phyloP scores from a whole-genome alignment of 176 grass and related monocot genomes.

The Carex parvula region DNA sequence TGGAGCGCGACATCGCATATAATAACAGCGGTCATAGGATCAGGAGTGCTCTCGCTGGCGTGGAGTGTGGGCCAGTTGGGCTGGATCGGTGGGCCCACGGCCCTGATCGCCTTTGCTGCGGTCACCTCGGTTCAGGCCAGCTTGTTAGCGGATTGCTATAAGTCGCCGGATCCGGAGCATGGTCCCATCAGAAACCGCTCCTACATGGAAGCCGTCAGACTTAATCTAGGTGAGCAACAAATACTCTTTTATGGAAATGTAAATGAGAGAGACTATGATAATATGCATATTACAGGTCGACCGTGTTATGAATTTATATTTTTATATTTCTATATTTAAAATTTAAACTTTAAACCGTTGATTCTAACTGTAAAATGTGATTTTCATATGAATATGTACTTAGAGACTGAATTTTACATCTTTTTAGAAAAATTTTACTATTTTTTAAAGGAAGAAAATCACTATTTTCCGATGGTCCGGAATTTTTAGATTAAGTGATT shows the following conservation, averaged over 20 bases:
- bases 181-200: conserved; percentile 52
- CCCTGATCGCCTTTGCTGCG: conserved; percentile 51
- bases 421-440: too few relatives aligned
- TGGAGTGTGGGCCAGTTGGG: conserved; percentile 88
- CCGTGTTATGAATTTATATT: too few relatives aligned
- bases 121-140: conserved; percentile 51
- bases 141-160: conserved; percentile 67
- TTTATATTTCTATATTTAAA: too few relatives aligned
- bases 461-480: too few relatives aligned
- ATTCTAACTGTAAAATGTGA: too few relatives aligned
- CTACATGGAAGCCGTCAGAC: conserved; percentile 60
- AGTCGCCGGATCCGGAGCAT: conserved; percentile 46
- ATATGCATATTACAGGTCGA: too few relatives aligned
- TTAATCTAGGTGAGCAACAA: conserved; percentile 48
- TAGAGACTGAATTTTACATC: too few relatives aligned
- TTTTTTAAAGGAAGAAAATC: too few relatives aligned
- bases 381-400: too few relatives aligned
- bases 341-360: too few relatives aligned
- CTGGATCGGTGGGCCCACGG: conserved; percentile 56
- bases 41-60: conserved; percentile 69
- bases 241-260: not conserved
- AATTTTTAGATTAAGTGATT: too few relatives aligned
- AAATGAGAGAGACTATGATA: too few relatives aligned
- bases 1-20: conserved; percentile 85
- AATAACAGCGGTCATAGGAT: conserved; percentile 73